A percentile compares a stretch with the other conserved stretches of the same genome.
These are phyloP conservation scores for Aureobasidium sp. DNA, from an alignment of 2,329 filamentous ascomycete species.

Conservation along the genomic window DNA sequence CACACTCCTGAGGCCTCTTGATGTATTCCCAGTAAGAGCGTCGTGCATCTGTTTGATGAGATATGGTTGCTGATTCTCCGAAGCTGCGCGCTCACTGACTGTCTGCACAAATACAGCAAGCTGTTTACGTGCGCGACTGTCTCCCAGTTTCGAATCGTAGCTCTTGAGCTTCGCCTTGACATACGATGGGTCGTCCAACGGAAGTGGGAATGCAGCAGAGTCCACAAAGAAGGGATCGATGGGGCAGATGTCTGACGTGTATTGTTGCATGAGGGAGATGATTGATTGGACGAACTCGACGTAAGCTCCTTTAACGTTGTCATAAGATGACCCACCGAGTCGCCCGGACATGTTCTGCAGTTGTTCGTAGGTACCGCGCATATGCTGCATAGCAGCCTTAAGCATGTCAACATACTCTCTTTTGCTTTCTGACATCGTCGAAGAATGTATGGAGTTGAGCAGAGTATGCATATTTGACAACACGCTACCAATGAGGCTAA, in stretches of 20 bases:
- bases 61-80: constrained; percentile 50
- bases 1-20: constrained; percentile 36
- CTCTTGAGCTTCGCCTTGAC: constrained; percentile 53
- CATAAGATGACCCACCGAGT: constrained; percentile 16
- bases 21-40: constrained; percentile 35
- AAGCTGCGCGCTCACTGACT: constrained; percentile 49
- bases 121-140: constrained; percentile 43
- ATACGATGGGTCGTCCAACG: constrained; percentile 52
- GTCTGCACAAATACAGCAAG: constrained; percentile 52
- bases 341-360: constrained; percentile 27
- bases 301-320: constrained; percentile 43
- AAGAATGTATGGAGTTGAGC: constrained; percentile 29
- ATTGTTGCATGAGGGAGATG: constrained; percentile 52
- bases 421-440: constrained; percentile 30
- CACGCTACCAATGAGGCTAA: constrained; percentile 48
- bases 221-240: constrained; percentile 54
- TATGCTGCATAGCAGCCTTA: constrained; percentile 49
- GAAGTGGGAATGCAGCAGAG: constrained; percentile 51
- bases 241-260: constrained; percentile 48
- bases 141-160: constrained; percentile 46
- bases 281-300: constrained; percentile 54
- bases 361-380: constrained; percentile 54
- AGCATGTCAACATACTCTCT: constrained; percentile 45
- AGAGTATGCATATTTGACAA: constrained; percentile 52
- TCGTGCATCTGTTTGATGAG: constrained; percentile 46